Evolutionary conservation across 2,329 filamentous ascomycete species (phyloP), one percentile per base, ranked within the genome.

Genomic region (Periglandula ipomoeae): DNA sequence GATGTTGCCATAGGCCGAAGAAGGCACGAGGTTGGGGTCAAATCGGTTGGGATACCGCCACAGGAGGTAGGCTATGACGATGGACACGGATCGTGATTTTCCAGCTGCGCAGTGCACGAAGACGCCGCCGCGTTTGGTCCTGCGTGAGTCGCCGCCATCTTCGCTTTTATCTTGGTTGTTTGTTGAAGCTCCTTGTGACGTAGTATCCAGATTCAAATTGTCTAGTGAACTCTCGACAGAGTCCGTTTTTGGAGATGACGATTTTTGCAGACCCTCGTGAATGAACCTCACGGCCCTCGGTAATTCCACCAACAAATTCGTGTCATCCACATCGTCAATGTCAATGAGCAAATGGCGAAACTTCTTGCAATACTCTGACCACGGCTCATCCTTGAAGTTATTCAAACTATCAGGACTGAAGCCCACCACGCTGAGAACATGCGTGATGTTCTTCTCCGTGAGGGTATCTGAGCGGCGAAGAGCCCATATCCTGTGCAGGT

Each of bases 241-340:
- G 35, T 7, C 7, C 13, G 17, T 9, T n/a, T 13, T 17, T 13
- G 17, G 3, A 7, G 17, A 37, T 24, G 15, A n/a, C 17, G 32
- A 11, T 15, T 27, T 34, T 41, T 66, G 60, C 46, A 97, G 71
- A 1, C 82, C 91, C 38, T 81, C 71, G 58, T 91, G 81, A 57
- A 97, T 95, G 67, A 95, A 98, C 43, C 75, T 76, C 58, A 93
- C 87, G 49, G 85, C 85, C 46, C 73, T 73, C 6, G 89, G 81
- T 52, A 97, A 84, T 65, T 94, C 82, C 53, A 86, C 78, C 17
- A 97, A 70, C 46, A 97, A 68, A 66, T 98, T 88, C 57, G 90
- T 84, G 60, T 96, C 89, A 19, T 91, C 87, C 46, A 90, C 80
- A 70, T 98, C 93, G 65, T 97, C 87, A 39, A 96, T 81, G 55